Evolutionary conservation across 768 basidiomycete genomes (phyloP), one percentile per base, ranked within the genome.

Genomic region (Tulasnella sp.): DNA sequence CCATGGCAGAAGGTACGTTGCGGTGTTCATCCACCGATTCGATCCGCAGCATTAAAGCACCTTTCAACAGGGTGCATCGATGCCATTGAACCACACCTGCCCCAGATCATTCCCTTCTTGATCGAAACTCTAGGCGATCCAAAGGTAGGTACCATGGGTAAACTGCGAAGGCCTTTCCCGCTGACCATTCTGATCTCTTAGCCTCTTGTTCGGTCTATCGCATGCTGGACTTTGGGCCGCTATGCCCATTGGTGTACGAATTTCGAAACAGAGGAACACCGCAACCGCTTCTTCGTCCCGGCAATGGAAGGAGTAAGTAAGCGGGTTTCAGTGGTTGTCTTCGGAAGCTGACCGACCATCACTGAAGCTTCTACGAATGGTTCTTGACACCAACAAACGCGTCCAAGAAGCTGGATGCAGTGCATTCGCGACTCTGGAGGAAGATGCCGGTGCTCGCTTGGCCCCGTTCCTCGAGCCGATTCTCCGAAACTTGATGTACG

Each of bases 321-420:
- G 12, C 22, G 36, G 4, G 29, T 6, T 14, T 1, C n/a, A 39
- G n/a, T 6, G 29, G 32, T 44, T n/a, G 32, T 62, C 59, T 29
- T 67, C 39, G 5, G 22, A 6, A 16, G 52, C 52, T 59, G 12
- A 59, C 64, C n/a, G n/a, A 11, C 36, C 64, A 6, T 66, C 64
- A 1, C 68, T 73, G n/a, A 76, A 98, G 96, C 88, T 99, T 64
- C 88, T 99, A 73, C 89, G 93, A 70, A 98, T 96, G 92, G 95
- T 98, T 19, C 83, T 98, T 67, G 97, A 99, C 79, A 92, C 93
- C 80, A 98, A 99, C 83, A 98, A 99, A 81, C 91, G 95, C 32
- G 97, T 99, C 0, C 97, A 99, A 82, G 97, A 99, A 81, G 97
- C 97, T 4, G 97, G 97, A 9, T 99, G 97, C 81, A 95, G 94